Evolutionary conservation across 1,284 basidiomycete genomes (phyloP), one percentile per base, ranked within the genome.

Genomic region (Coniophora puteana): DNA sequence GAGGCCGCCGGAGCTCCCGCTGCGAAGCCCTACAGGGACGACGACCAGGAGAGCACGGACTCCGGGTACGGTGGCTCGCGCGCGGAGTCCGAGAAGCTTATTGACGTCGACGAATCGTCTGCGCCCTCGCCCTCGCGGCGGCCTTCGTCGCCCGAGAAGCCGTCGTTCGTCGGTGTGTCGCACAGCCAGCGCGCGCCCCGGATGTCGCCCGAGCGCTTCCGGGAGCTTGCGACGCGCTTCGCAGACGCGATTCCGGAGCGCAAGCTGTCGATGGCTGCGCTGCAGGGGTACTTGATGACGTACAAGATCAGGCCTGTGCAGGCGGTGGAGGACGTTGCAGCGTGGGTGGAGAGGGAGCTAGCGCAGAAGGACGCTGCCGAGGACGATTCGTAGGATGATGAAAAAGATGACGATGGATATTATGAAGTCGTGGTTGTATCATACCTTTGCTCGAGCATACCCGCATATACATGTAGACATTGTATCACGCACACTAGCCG

Each of bases 211-310:
- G 49, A 53, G 6, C 56, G 66, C 33, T 48, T 73, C 16, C 50
- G 57, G 5, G 41, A 50, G 21, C 72, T 88, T 20, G 83, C 85
- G 1, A 54, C 58, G 12, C 59, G 61, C n/a, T 90, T 89, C 53
- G 68, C 76, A 2, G 63, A 66, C 2, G 57, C 58, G 1, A 69
- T 90, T 18, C 83, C 83, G 0, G 77, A 83, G 39, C 69, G 78
- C n/a, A 68, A 71, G 51, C 66, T 84, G 32, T 83, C 84, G 13
- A 84, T 89, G 74, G 84, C 88, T 8, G 71, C 68, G 27, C 65
- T 91, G 12, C 88, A 89, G 54, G 86, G 83, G 3, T 86, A 80
- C 56, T 57, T 90, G 38, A 83, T 90, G 80, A 66, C 62, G 21
- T 75, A 83, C 64, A 90, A 89, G 58, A 68, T 65, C 10, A 61